These are phyloP conservation scores for Shiraia bambusicola DNA, from an alignment of 2,329 filamentous ascomycete genomes.

Conservation along the genomic window DNA sequence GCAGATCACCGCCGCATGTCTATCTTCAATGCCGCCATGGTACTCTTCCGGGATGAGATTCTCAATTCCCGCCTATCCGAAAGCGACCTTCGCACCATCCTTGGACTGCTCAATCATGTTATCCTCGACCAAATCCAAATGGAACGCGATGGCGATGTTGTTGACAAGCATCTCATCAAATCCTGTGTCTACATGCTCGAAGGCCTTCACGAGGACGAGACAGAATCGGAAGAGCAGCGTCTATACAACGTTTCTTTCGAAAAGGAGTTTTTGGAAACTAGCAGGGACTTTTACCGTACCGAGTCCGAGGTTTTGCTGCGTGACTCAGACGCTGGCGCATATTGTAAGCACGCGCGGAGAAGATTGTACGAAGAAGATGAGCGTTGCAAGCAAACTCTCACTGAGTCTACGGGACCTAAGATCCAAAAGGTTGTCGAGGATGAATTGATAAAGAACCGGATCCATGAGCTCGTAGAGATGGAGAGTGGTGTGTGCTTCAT, in stretches of 20 bases:
- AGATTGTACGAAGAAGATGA: constrained; percentile 79
- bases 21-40: constrained; percentile 83
- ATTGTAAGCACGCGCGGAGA: constrained; percentile 73
- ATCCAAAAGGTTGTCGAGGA: constrained; percentile 77
- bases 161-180: constrained; percentile 79
- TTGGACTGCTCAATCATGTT: constrained; percentile 75
- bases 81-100: constrained; percentile 56
- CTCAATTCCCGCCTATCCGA: constrained; percentile 60
- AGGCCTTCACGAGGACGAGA: constrained; percentile 76
- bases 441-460: constrained; percentile 74
- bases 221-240: constrained; percentile 75
- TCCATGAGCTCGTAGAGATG: constrained; percentile 79
- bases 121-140: constrained; percentile 89
- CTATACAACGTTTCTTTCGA: constrained; percentile 86
- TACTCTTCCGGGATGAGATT: constrained; percentile 83
- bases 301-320: constrained; percentile 76
- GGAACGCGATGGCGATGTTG: constrained; percentile 86
- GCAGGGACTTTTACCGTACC: constrained; percentile 69
- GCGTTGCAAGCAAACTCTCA: constrained; percentile 80
- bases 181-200: constrained; percentile 89
- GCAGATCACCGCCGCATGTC: constrained; percentile 71
- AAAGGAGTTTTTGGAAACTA: constrained; percentile 70
- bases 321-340: constrained; percentile 77
- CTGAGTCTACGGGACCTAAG: constrained; percentile 68
- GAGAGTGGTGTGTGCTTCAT: constrained; percentile 86